phyloP scores from a whole-genome alignment of 345 rosid genomes.

The Camelina hispida region DNA sequence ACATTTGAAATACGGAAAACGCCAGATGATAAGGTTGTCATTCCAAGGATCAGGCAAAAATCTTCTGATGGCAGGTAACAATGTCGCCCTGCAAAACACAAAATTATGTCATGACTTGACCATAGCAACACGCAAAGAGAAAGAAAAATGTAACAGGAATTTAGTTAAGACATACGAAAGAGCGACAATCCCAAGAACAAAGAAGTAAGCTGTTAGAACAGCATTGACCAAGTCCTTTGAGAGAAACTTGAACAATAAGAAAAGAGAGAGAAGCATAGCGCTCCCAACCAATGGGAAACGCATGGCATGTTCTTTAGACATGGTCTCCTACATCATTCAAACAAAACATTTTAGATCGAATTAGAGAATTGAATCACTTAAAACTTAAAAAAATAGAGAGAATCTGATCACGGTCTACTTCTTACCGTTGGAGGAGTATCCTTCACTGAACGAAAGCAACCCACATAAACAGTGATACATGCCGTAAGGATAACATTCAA shows the following conservation, averaged over 20 bases:
- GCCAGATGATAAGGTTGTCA: conserved; percentile 76
- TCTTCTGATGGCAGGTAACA: conserved; percentile 77
- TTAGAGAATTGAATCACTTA: background rate
- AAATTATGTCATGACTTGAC: conserved; percentile 18
- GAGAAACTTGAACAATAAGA: conserved; percentile 94
- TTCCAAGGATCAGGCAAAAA: conserved; percentile 87
- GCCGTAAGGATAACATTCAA: conserved; percentile 92
- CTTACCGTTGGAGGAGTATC: conserved; percentile 86
- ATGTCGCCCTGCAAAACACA: conserved; percentile 72
- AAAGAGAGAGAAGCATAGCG: conserved; percentile 92
- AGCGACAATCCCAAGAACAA: conserved; percentile 88
- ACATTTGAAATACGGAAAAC: conserved; percentile 79
- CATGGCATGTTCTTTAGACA: conserved; percentile 99
- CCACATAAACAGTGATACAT: conserved; percentile 88
- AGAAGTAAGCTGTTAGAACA: conserved; percentile 91
- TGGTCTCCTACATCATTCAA: conserved; percentile 73
- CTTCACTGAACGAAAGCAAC: conserved; percentile 98
- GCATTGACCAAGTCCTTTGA: conserved; percentile 97
- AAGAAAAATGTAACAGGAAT: background rate
- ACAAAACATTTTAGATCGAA: conserved; percentile 22
- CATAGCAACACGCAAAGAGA: background rate
- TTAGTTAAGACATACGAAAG: conserved; percentile 75
- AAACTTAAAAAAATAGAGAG: background rate
- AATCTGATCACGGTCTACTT: conserved; percentile 26
- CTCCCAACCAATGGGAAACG: conserved; percentile 99